These are phyloP conservation scores for Eucalyptus coolabah DNA, from an alignment of 345 rosid genomes.

Conservation along the genomic window DNA sequence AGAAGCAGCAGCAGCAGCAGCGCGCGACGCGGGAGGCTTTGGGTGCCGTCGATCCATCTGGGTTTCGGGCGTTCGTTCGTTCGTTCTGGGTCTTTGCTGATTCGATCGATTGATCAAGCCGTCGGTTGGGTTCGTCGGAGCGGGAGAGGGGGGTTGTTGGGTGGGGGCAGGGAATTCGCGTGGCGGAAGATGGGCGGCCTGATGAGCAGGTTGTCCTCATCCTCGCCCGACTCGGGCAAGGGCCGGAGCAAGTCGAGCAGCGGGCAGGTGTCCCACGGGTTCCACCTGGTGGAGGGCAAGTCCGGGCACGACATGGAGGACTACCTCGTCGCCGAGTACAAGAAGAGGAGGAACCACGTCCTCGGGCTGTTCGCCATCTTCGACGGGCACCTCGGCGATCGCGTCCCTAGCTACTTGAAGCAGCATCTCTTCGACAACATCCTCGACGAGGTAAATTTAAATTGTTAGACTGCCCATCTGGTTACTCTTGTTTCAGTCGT, in stretches of 20 bases:
- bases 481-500: neutral
- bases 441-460: conserved; percentile 2
- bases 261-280: neutral
- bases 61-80: neutral
- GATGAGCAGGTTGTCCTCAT: neutral
- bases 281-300: conserved; percentile 9
- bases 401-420: conserved; percentile 4
- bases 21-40: no score
- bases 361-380: conserved; percentile 10
- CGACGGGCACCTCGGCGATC: conserved; percentile 11
- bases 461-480: neutral
- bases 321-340: conserved; percentile 2
- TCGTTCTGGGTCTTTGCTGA: neutral
- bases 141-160: neutral
- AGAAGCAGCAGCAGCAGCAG: no score
- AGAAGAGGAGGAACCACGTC: neutral
- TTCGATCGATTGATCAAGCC: neutral
- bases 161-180: neutral
- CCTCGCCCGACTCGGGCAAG: neutral
- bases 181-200: neutral
- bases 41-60: neutral
- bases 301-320: conserved; percentile 13
- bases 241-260: neutral
- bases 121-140: neutral
- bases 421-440: conserved; percentile 5